Conservation (phyloP, 495 filamentous ascomycete species). For the Bacidia rubella region DNA sequence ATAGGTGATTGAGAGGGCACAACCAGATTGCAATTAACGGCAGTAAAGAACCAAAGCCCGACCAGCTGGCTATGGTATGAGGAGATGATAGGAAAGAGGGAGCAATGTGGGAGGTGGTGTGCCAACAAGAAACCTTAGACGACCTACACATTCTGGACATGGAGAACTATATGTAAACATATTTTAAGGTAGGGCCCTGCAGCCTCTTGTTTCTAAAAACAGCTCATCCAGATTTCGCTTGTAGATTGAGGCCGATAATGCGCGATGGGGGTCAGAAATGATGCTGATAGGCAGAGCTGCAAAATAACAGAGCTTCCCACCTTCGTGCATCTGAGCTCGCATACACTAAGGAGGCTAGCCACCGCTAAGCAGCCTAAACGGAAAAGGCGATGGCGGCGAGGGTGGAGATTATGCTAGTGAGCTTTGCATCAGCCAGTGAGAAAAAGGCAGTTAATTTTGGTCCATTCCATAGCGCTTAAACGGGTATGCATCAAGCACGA, state of each 20-base stretch:
- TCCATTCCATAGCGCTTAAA: slow-evolving; percentile 3
- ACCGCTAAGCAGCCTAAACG: not conserved
- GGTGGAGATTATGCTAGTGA: not conserved
- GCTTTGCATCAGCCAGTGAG: not conserved
- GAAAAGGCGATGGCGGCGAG: slow-evolving; percentile 1
- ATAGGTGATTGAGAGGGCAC: slow-evolving; percentile 12
- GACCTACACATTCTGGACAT: slow-evolving; percentile 12
- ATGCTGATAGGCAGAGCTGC: slow-evolving; percentile 6
- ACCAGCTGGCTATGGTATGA: slow-evolving; percentile 27
- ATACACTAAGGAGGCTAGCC: not conserved
- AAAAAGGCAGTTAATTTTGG: slow-evolving; percentile 9
- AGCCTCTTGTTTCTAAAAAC: slow-evolving; percentile 20
- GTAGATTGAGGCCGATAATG: slow-evolving; percentile 5
- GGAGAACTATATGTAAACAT: slow-evolving; percentile 16
- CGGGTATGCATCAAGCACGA: not conserved
- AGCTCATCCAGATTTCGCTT: slow-evolving; percentile 5
- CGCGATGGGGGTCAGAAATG: slow-evolving; percentile 3
- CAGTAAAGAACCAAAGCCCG: slow-evolving; percentile 23
- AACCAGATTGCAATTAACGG: slow-evolving; percentile 20
- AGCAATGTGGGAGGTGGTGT: slow-evolving; percentile 18
- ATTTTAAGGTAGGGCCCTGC: slow-evolving; percentile 8
- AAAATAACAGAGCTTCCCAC: slow-evolving; percentile 2
- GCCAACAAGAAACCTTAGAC: slow-evolving; percentile 18
- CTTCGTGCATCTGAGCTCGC: slow-evolving; percentile 2
- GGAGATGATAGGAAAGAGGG: slow-evolving; percentile 12